Base-by-base conservation (phyloP, 1,284 basidiomycete genomes). In the Schizopora paradoxa region DNA sequence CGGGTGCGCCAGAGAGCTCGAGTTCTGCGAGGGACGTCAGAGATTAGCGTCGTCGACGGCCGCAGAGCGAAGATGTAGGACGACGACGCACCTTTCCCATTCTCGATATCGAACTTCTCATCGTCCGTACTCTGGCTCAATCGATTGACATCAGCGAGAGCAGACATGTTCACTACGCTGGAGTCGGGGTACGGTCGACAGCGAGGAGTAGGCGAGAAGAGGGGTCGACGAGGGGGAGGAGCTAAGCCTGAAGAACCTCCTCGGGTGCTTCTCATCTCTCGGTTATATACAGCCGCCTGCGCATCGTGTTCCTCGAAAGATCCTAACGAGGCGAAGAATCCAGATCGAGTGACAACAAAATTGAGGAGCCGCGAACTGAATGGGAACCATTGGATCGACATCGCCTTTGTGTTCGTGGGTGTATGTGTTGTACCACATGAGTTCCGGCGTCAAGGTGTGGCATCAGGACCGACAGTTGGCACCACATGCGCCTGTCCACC, bases 151-250 rank as follows among this genome's bases (percentile, higher is more conserved):
- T 19, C 35, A 23, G 32, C 45, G 5, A 19, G 43, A n/a, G 39
- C 23, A 21, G 48, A 42, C 48, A 50, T 50, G 28, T 35, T 25
- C 14, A 22, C 33, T 35, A n/a, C 33, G 33, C 18, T 22, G 33
- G 18, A 7, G 33, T 4, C 10, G 33, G 18, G 10, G 11, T 35
- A 16, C 3, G 4, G 33, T 35, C 7, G 7, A n/a, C 33, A 14
- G 22, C 18, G 33, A 35, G 18, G 33, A 16, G 33, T 16, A 35
- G 33, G 14, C 33, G 33, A 35, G 18, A 35, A 35, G 33, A 19
- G 13, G 13, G 32, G 32, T 16, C 3, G 33, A 10, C 18, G 33
- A n/a, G 33, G 33, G 22, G 33, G 33, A 22, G 18, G 22, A 35
- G 14, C 33, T 10, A 35, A 35, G 33, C 18, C 33, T 22, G 18